Conservation (phyloP, 2,329 filamentous ascomycete species). For the Trichoderma sp. region DNA sequence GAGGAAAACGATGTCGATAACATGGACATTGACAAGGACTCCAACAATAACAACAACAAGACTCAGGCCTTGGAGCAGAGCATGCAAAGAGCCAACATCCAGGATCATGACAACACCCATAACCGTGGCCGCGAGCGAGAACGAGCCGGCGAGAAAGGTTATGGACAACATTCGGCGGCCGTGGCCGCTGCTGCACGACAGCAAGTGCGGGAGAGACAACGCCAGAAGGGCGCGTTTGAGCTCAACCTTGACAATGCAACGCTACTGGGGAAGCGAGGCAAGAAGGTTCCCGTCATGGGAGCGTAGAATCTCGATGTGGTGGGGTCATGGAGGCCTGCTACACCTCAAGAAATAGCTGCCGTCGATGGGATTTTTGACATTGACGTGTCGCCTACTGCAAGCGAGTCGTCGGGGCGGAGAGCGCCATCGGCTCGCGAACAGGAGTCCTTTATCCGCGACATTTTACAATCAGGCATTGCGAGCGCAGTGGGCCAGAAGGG, state of each 20-base stretch:
- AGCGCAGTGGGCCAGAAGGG: not conserved
- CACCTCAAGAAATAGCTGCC: slow-evolving; percentile 15
- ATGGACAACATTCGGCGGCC: slow-evolving; percentile 82
- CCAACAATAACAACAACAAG: slow-evolving; percentile 44
- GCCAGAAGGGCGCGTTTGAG: slow-evolving; percentile 81
- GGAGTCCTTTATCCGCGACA: slow-evolving; percentile 7
- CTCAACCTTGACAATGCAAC: slow-evolving; percentile 89
- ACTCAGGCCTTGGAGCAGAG: slow-evolving; percentile 78
- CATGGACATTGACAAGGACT: slow-evolving; percentile 15
- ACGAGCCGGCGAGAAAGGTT: slow-evolving; percentile 58
- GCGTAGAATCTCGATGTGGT: slow-evolving; percentile 29
- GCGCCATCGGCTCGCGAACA: not conserved
- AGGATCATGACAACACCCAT: slow-evolving; percentile 40
- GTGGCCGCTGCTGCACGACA: slow-evolving; percentile 81
- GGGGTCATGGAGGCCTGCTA: not conserved
- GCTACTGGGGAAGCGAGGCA: slow-evolving; percentile 68
- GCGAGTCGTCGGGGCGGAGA: not conserved
- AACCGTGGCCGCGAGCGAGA: slow-evolving; percentile 35
- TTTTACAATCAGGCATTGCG: slow-evolving; percentile 11
- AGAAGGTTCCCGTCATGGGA: slow-evolving; percentile 49
- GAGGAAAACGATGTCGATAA: slow-evolving; percentile 59
- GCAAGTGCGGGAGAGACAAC: slow-evolving; percentile 65
- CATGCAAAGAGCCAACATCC: slow-evolving; percentile 78
- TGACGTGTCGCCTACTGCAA: slow-evolving; percentile 9
- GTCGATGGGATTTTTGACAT: slow-evolving; percentile 21